Evolutionary conservation across 129 eudicot genomes (phyloP), one percentile per base, ranked within the genome.

Genomic region (Lactuca saligna): DNA sequence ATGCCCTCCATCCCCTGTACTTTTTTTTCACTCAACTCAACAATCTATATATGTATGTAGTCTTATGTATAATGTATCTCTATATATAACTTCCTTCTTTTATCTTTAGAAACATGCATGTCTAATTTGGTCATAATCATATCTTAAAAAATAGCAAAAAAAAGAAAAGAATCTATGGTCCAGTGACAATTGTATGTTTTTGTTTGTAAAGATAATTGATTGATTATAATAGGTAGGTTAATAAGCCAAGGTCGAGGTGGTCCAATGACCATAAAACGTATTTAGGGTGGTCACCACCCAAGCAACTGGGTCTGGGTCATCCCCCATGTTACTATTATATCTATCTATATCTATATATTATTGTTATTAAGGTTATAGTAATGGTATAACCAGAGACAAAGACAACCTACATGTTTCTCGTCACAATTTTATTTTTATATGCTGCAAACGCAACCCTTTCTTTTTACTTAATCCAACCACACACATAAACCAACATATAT

Each of bases 321-420:
- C 75, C 83, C 83, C 69, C 81, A 80, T 78, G 89, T 81, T 80
- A 74, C 75, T 67, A 68, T 68, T 67, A 68, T 68, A 39, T 25
- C 29, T 25, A 25, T 25, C 29, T 25, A 25, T 25, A 25, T 25
- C 29, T 25, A 25, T 25, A 25, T 25, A 25, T 25, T 25, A 1
- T 25, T 25, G 29, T 25, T 68, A 61, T 50, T 75, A 68, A 68
- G 79, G 55, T 75, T 67, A 50, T 37, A 31, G 29, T 65, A 74
- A 61, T 57, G 57, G 72, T 35, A 65, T 64, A 67, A 75, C 57
- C 63, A 41, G 6, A 69, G 81, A 76, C 71, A 69, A 62, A 11
- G 71, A 76, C 81, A 69, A 29, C 76, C 71, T 69, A 69, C 37
- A 69, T 69, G 64, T 68, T 57, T 65, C 11, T 38, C 46, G 55